These are phyloP conservation scores for Colletotrichum tanaceti DNA, from an alignment of 2,329 filamentous ascomycete species.

Conservation along the genomic window DNA sequence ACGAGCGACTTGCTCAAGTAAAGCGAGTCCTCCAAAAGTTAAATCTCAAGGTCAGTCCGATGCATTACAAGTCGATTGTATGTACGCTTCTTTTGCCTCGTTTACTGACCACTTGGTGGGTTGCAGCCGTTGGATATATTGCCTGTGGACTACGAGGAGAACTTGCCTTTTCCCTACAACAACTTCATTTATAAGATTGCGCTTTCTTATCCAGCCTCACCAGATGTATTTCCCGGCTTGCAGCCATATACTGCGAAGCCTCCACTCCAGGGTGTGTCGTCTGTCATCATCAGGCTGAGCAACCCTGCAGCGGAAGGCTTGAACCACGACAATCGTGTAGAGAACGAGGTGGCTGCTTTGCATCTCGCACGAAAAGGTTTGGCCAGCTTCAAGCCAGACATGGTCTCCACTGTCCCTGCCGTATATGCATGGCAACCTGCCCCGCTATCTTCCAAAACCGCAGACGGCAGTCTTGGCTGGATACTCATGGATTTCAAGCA, in stretches of 20 bases:
- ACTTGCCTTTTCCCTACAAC: background rate
- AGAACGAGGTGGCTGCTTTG: conserved; percentile 46
- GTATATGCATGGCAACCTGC: conserved; percentile 43
- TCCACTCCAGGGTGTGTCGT: background rate
- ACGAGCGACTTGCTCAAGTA: too few species aligned
- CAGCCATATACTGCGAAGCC: conserved; percentile 21
- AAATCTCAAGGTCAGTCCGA: too few species aligned
- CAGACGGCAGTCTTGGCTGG: conserved; percentile 43
- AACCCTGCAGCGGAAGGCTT: conserved; percentile 33
- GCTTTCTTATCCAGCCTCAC: conserved; percentile 19
- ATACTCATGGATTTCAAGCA: conserved; percentile 44
- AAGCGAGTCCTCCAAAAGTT: too few species aligned
- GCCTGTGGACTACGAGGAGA: conserved; percentile 23
- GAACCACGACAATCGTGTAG: conserved; percentile 39
- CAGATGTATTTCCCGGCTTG: conserved; percentile 4
- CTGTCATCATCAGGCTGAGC: conserved; percentile 37
- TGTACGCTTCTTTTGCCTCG: too few species aligned
- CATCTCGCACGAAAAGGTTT: conserved; percentile 42
- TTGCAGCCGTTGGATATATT: background rate
- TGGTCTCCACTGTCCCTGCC: conserved; percentile 41
- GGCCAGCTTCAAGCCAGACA: background rate
- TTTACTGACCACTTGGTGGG: too few species aligned
- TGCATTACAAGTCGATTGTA: too few species aligned
- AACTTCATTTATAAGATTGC: conserved; percentile 35
- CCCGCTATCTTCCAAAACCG: background rate